Conservation (phyloP, 73 alveolate genomes). For the Breviolum minutum region DNA sequence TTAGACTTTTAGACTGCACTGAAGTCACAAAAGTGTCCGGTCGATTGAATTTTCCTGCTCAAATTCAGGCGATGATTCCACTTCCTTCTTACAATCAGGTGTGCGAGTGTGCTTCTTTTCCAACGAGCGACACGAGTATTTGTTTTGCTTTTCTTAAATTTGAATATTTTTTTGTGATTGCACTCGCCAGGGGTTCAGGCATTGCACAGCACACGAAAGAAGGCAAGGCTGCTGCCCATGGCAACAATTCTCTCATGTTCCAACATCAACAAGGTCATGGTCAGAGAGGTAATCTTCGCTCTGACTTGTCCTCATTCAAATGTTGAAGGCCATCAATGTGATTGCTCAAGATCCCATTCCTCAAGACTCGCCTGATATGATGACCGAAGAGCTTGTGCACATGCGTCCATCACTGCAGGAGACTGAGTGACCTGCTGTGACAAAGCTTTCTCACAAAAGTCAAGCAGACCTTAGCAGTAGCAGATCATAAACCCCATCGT, state of each 20-base stretch:
- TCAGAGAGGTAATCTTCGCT: neutral
- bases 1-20: neutral
- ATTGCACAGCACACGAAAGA: neutral
- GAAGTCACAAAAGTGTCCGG: neutral
- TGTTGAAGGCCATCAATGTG: neutral
- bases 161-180: neutral
- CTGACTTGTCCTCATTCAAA: neutral
- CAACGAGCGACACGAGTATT: neutral
- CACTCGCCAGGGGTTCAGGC: neutral
- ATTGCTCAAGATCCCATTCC: neutral
- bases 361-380: neutral
- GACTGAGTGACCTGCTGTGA: no score
- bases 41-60: neutral
- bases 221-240: neutral
- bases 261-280: neutral
- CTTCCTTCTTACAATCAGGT: slow-evolving; percentile 37
- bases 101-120: no score
- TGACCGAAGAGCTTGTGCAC: slow-evolving; percentile 30
- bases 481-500: neutral
- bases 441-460: neutral
- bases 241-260: neutral
- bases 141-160: neutral
- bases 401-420: slow-evolving; percentile 50
- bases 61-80: slow-evolving; percentile 17
- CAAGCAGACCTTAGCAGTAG: neutral